phyloP scores from a whole-genome alignment of 768 basidiomycete genomes.

The Suillus tomentosus region DNA sequence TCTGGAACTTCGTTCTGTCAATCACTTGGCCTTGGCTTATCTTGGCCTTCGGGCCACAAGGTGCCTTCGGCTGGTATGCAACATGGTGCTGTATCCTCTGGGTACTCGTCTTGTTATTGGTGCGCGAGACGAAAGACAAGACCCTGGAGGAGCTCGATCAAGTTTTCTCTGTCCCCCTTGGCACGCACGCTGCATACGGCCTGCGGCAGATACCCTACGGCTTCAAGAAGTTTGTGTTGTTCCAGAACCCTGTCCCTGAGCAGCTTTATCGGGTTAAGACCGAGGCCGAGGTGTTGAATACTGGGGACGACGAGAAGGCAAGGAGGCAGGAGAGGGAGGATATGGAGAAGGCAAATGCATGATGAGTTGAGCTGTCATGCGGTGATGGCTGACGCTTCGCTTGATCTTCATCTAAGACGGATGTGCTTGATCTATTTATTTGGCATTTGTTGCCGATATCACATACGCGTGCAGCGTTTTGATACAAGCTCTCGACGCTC shows the following conservation, averaged over 20 bases:
- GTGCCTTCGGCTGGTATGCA: constrained; percentile 76
- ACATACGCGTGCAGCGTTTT: no score
- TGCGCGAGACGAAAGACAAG: constrained; percentile 71
- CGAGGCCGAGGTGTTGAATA: constrained; percentile 20
- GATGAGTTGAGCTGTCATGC: background rate
- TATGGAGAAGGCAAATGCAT: constrained; percentile 8
- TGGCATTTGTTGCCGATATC: background rate
- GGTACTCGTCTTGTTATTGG: constrained; percentile 58
- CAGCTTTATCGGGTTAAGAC: constrained; percentile 47
- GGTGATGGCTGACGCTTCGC: background rate
- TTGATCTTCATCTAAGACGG: background rate
- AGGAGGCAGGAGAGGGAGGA: constrained; percentile 17
- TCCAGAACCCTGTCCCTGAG: constrained; percentile 29
- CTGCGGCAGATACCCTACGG: constrained; percentile 52
- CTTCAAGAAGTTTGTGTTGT: constrained; percentile 52
- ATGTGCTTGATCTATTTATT: background rate
- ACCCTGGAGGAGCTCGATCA: constrained; percentile 57
- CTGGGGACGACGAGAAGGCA: constrained; percentile 10
- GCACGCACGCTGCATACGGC: constrained; percentile 59
- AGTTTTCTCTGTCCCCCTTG: constrained; percentile 60
- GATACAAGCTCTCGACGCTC: no score
- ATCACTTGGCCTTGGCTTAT: constrained; percentile 73
- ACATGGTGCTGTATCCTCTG: constrained; percentile 59
- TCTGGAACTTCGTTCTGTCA: constrained; percentile 62
- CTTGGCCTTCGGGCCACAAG: constrained; percentile 63